phyloP scores from a whole-genome alignment of 2,329 filamentous ascomycete species.

The Alternaria triticina region DNA sequence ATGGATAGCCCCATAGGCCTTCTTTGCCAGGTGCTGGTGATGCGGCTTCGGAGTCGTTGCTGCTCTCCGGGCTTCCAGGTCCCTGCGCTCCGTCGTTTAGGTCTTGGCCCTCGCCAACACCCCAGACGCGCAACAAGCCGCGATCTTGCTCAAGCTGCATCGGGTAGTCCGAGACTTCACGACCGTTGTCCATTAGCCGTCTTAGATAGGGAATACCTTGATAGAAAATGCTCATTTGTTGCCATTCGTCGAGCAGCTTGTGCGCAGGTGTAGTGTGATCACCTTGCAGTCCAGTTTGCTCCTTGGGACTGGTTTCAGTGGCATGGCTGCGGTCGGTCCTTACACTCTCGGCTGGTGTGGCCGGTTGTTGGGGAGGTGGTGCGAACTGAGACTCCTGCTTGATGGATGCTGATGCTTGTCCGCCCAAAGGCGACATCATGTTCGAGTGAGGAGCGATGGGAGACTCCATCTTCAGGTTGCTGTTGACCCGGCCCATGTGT shows the following conservation, averaged over 20 bases:
- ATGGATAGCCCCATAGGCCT: constrained; percentile 57
- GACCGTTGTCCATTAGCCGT: constrained; percentile 75
- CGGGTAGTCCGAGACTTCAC: constrained; percentile 66
- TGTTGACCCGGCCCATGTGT: constrained; percentile 36
- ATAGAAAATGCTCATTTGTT: constrained; percentile 59
- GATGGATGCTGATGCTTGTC: constrained; percentile 37
- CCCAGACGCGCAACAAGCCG: constrained; percentile 76
- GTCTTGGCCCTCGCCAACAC: constrained; percentile 76
- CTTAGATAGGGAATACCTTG: constrained; percentile 53
- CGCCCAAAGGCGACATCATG: constrained; percentile 36
- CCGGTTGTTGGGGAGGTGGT: constrained; percentile 33
- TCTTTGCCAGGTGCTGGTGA: constrained; percentile 54
- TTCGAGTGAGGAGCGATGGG: constrained; percentile 33
- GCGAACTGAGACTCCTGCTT: constrained; percentile 36
- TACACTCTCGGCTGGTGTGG: constrained; percentile 44
- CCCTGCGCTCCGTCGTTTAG: constrained; percentile 57
- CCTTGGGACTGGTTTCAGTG: constrained; percentile 23
- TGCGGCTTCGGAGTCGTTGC: constrained; percentile 47
- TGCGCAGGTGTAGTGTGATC: constrained; percentile 93
- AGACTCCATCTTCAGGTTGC: constrained; percentile 44
- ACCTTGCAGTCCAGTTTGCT: constrained; percentile 66
- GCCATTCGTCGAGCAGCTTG: constrained; percentile 74
- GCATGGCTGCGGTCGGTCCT: constrained; percentile 32
- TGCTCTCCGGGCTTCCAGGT: constrained; percentile 43
- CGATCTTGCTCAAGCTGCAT: constrained; percentile 76